Evolutionary conservation across 2,329 filamentous ascomycete species (phyloP), one percentile per base, ranked within the genome.

Genomic region (Neodidymelliopsis sp.): DNA sequence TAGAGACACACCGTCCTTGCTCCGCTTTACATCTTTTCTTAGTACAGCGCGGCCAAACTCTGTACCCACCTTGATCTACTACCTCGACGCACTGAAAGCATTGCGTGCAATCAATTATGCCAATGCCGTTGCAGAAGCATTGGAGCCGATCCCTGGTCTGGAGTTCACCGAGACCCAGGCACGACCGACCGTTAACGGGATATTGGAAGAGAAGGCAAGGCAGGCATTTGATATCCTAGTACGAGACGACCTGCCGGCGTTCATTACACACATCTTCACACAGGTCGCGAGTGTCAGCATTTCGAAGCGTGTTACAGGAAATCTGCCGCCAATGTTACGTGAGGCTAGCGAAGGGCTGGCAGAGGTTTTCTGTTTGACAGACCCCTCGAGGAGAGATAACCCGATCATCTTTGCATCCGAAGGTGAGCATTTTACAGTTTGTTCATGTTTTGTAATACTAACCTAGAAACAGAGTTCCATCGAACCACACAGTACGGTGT

Each of bases 361-460:
- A 0, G 88, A 91, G 65, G 87, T 90, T 0, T 91, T 91, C 59
- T 91, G 88, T 65, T 70, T 91, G 44, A 89, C 87, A 0, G 89
- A 92, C 66, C 87, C 89, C 7, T 88, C 86, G 1, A 77, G 87
- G 48, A 77, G 81, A 2, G 89, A 90, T 53, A 90, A 91, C 63
- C 89, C 88, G 0, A 89, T 91, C 51, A 83, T 91, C 2, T 90
- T 91, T 70, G 86, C 87, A 6, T 90, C 87, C 3, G 85, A 90
- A 78, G 86, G 86, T 88, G 65, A 19, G 71, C n/a, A n/a, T 48
- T 23, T 12, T 6, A 34, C 25, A 8, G 6, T 24, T 16, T 7
- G 11, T 13, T 2, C 15, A 13, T 13, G 6, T 10, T 7, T 19
- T 7, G 13, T 11, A 10, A 10, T 12, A 30, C 53, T 67, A 36